phyloP scores from a whole-genome alignment of 257 asterid species.

The Fraxinus pennsylvanica region DNA sequence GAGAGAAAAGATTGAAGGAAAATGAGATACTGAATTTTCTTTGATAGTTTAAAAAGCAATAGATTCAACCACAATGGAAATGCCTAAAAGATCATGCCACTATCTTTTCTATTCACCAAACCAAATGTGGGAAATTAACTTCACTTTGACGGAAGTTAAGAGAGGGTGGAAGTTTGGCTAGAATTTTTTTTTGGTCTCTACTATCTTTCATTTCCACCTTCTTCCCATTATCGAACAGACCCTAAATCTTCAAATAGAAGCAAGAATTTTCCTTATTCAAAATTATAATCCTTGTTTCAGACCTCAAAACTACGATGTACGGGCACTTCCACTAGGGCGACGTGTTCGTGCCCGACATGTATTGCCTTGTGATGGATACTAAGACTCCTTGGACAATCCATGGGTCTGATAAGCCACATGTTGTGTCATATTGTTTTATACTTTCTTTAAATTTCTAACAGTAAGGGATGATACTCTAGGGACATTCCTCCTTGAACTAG shows the following conservation, averaged over 20 bases:
- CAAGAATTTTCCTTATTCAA: background rate
- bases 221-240: background rate
- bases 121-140: background rate
- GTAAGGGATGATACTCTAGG: too few species aligned
- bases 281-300: background rate
- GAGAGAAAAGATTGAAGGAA: background rate
- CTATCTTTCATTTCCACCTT: too few species aligned
- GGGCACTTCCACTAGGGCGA: too few species aligned
- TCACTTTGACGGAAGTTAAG: background rate
- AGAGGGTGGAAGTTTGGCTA: background rate
- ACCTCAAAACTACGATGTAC: background rate
- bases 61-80: background rate
- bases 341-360: too few species aligned
- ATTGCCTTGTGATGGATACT: too few species aligned
- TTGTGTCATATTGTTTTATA: too few species aligned
- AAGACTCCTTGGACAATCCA: too few species aligned
- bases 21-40: background rate
- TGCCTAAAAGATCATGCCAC: background rate
- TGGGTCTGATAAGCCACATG: too few species aligned
- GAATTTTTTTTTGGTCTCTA: background rate
- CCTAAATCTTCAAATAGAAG: background rate
- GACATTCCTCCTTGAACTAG: too few species aligned
- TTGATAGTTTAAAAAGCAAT: background rate
- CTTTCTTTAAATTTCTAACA: too few species aligned
- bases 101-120: too few species aligned